Evolutionary conservation across 2,329 filamentous ascomycete species (phyloP).

Genomic region (Ambrosiella xylebori): DNA sequence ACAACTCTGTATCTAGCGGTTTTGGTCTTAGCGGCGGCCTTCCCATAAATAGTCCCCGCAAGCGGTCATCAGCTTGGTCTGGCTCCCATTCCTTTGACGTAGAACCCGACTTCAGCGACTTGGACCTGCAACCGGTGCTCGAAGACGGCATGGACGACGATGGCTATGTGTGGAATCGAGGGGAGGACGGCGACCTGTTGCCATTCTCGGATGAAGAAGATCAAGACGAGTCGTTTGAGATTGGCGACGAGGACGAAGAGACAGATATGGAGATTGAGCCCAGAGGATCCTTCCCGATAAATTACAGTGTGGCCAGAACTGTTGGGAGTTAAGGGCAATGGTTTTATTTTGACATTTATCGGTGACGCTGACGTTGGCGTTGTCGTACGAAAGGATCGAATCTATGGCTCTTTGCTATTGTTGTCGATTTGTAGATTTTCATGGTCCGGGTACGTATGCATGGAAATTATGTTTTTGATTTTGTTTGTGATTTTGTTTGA

Average conservation of each 20-base stretch:
- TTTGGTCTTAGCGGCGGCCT: slow-evolving; percentile 3
- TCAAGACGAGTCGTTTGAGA: slow-evolving; percentile 28
- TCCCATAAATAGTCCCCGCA: slow-evolving; percentile 3
- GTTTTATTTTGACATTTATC: background rate
- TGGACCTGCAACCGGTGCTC: slow-evolving; percentile 10
- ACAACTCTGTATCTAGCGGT: background rate
- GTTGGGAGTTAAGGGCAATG: background rate
- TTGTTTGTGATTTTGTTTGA: background rate
- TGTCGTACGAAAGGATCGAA: no score
- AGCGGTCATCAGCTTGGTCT: background rate
- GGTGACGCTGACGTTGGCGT: background rate
- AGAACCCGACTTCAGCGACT: slow-evolving; percentile 4
- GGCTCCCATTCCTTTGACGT: background rate
- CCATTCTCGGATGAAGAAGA: slow-evolving; percentile 34
- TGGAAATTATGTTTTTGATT: background rate
- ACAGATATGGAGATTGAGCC: slow-evolving; percentile 17
- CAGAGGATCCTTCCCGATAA: slow-evolving; percentile 25
- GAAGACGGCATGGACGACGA: slow-evolving; percentile 21
- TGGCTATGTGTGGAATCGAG: slow-evolving; percentile 38
- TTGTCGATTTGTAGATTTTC: no score
- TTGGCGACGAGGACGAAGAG: slow-evolving; percentile 23
- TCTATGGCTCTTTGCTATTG: no score
- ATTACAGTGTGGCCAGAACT: slow-evolving; percentile 4
- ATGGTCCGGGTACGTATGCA: no score
- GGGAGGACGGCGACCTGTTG: slow-evolving; percentile 40